phyloP scores from a whole-genome alignment of 306 rosid species.

The Prunus mume region DNA sequence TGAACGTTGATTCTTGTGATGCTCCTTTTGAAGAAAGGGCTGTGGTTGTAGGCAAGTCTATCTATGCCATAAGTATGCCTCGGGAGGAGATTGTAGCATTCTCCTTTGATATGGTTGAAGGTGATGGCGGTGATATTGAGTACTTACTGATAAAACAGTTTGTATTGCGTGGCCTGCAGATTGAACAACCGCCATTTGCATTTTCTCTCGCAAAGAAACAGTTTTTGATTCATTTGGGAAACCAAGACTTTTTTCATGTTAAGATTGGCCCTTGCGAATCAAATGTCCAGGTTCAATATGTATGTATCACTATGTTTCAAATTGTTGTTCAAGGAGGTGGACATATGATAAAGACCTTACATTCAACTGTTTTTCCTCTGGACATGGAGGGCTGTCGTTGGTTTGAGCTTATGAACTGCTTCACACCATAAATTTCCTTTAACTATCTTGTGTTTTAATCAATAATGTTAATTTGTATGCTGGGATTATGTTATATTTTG shows the following conservation, averaged over 20 bases:
- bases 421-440: background rate
- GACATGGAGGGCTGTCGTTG: background rate
- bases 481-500: no score
- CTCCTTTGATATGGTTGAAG: background rate
- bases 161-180: background rate
- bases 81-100: background rate
- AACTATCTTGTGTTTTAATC: no score
- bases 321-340: no score
- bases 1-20: no score
- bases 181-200: background rate
- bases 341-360: background rate
- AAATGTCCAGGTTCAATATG: background rate
- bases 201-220: background rate
- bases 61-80: background rate
- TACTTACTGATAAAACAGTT: background rate
- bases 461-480: no score
- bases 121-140: background rate
- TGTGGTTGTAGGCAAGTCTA: background rate
- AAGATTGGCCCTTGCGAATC: background rate
- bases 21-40: no score
- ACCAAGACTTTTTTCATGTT: background rate
- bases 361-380: background rate
- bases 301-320: background rate
- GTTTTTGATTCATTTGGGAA: background rate
- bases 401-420: background rate